phyloP scores from a whole-genome alignment of 129 eudicot genomes.

The Mikania micrantha region DNA sequence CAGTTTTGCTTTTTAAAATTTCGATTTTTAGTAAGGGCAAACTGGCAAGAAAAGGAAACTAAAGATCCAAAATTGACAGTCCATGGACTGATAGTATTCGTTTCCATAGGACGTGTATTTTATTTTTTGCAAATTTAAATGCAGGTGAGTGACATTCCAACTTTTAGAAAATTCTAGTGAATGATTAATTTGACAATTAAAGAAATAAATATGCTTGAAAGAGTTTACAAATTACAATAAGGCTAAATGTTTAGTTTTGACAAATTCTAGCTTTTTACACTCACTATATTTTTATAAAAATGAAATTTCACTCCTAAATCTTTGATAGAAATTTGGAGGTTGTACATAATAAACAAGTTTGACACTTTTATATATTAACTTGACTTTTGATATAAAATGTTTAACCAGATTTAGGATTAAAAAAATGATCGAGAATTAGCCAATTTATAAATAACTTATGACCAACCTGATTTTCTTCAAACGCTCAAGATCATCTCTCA shows the following conservation, averaged over 20 bases:
- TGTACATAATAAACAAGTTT: background rate
- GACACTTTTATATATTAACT: background rate
- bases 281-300: no score
- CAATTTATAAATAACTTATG: background rate
- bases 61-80: no score
- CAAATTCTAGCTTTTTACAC: no score
- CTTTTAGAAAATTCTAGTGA: background rate
- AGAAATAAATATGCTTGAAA: no score
- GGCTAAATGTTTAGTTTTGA: no score
- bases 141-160: no score
- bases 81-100: no score
- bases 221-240: no score
- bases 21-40: no score
- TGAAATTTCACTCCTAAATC: background rate
- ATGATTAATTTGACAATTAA: background rate
- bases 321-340: background rate
- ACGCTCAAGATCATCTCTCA: slow-evolving; percentile 76
- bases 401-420: background rate
- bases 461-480: slow-evolving; percentile 65
- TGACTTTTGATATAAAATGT: background rate
- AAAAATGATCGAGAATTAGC: background rate
- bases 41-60: no score
- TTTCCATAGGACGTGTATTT: no score
- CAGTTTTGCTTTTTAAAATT: no score
- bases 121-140: background rate